Evolutionary conservation across 495 filamentous ascomycete species (phyloP).

Genomic region (Penicillium desertorum): DNA sequence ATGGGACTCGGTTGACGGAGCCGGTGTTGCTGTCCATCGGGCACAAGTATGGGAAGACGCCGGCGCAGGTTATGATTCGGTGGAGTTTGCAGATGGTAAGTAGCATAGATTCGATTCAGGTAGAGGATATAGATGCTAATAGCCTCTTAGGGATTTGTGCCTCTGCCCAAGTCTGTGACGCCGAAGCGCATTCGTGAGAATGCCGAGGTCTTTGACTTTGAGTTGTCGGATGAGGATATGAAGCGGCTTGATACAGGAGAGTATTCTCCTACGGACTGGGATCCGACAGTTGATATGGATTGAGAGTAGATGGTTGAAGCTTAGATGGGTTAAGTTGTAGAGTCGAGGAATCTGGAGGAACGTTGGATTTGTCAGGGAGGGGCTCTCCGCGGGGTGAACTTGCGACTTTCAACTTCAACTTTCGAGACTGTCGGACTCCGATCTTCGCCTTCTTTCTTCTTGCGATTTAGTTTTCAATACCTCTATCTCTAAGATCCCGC

Average conservation of each 20-base stretch:
- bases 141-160: constrained; percentile 53
- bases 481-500: neutral
- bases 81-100: constrained; percentile 78
- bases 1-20: constrained; percentile 63
- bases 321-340: neutral
- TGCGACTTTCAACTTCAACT: neutral
- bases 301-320: constrained; percentile 15
- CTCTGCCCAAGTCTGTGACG: constrained; percentile 63
- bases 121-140: constrained; percentile 3
- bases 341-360: constrained; percentile 3
- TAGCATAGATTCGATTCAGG: neutral
- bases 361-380: constrained; percentile 26
- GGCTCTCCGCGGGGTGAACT: constrained; percentile 7
- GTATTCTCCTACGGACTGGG: constrained; percentile 61
- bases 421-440: no score
- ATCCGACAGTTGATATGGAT: constrained; percentile 56
- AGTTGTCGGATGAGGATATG: constrained; percentile 63
- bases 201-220: constrained; percentile 77
- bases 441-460: neutral
- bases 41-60: constrained; percentile 69
- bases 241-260: constrained; percentile 54
- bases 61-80: constrained; percentile 75
- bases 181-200: constrained; percentile 66
- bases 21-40: constrained; percentile 55
- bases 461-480: neutral